A percentile compares a stretch with the other conserved stretches of the same genome.
Evolutionary conservation across 129 eudicot genomes (phyloP).

Genomic region (Smallanthus sonchifolius): DNA sequence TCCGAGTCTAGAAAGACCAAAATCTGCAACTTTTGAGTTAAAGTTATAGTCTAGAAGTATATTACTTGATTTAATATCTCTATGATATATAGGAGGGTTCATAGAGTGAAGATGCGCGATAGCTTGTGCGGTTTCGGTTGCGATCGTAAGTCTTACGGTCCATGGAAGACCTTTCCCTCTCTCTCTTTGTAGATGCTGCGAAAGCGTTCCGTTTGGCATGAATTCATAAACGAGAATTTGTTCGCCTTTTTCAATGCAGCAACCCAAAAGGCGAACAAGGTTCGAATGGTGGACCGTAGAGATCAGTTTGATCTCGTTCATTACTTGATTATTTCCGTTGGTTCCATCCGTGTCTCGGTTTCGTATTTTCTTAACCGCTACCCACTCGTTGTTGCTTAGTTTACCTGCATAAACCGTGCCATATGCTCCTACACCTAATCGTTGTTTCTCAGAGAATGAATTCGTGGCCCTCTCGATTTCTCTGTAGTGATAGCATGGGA

Average conservation of each 20-base stretch:
- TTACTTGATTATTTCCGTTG: constrained; percentile 65
- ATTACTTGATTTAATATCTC: constrained; percentile 92
- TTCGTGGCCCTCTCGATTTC: constrained; percentile 82
- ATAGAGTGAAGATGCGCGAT: constrained; percentile 91
- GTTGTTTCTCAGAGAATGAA: constrained; percentile 70
- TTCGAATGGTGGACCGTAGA: constrained; percentile 91
- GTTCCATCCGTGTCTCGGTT: constrained; percentile 58
- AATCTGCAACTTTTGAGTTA: constrained; percentile 91
- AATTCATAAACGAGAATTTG: constrained; percentile 89
- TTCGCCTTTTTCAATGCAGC: constrained; percentile 80
- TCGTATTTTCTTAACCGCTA: constrained; percentile 78
- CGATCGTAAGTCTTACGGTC: constrained; percentile 87
- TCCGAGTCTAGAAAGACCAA: constrained; percentile 89
- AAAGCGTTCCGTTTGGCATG: constrained; percentile 91
- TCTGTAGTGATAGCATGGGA: constrained; percentile 67
- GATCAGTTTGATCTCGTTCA: constrained; percentile 94
- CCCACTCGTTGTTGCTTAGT: constrained; percentile 76
- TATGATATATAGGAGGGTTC: constrained; percentile 86
- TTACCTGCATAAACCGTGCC: constrained; percentile 96
- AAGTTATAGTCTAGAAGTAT: constrained; percentile 68
- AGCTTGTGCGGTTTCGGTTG: constrained; percentile 82
- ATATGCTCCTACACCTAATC: constrained; percentile 89
- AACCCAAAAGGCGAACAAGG: constrained; percentile 85
- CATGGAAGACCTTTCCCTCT: constrained; percentile 80
- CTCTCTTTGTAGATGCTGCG: constrained; percentile 86